Base-by-base conservation (phyloP, 352 stramenopile genomes). In the Lagenidium giganteum region DNA sequence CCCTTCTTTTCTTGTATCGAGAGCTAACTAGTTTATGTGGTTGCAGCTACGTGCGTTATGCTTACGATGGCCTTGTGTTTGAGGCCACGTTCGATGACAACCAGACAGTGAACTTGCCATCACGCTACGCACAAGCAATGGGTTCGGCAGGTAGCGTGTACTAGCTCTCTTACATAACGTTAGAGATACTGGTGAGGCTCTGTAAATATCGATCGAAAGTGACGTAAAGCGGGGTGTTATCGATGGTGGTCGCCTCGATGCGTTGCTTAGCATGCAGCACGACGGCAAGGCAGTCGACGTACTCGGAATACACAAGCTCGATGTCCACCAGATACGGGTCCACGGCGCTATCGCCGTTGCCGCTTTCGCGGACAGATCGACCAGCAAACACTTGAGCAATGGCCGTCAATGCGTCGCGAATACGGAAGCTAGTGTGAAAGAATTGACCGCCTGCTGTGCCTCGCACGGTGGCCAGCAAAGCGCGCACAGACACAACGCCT, bases 81-180 rank as follows among this genome's bases (percentile, higher is more conserved):
- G 80, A 93, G 62, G 80, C 74, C 17, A 90, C 80, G 9, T 93
- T 90, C 36, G 70, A 81, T 28, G 80, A 93, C 47, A 47, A 79
- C 11, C 75, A 90, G 49, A 67, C 54, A 8, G 77, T 93, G 9
- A 64, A 64, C 38, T 62, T 93, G 52, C 80, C 80, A 30, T 90
- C 80, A 18, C 66, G 71, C 14, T 85, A 78, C 24, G 80, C 80
- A 7, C 75, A 83, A 32, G 50, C 45, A 34, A 93, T 93, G 80
- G 80, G 80, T 5, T 43, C 64, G 1, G 64, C 69, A 9, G 79
- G 75, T n/a, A 56, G 60, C 33, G 69, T 91, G 31, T 84, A 76
- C 58, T 91, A 61, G 29, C 49, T 23, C 20, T 24, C 20, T 21
- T 37, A 5, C 5, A 38, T n/a, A n/a, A n/a, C n/a, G n/a, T n/a